Evolutionary conservation across 2,329 filamentous ascomycete species (phyloP), one percentile per base, ranked within the genome.

Genomic region (Epichloe amarillans): DNA sequence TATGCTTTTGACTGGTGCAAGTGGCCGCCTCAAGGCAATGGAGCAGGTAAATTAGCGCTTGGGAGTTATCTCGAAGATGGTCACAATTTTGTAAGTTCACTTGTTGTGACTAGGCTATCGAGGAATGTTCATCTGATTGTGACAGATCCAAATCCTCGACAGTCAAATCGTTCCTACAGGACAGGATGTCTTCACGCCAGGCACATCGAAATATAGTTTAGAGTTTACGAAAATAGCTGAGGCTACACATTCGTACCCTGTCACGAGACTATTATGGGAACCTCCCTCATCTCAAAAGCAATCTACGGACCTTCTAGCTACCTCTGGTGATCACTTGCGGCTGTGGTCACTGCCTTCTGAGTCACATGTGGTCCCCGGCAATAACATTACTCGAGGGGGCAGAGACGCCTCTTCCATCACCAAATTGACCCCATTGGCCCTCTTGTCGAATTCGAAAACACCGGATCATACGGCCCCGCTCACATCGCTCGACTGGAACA

Each of bases 1-100:
- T 98, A 97, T 66, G 91, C 93, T 12, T 91, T 95, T 61, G 93
- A 98, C 70, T 98, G 93, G 93, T 98, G 93, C 73, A 98, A 98
- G 69, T 98, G 93, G 91, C 82, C 86, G 15, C 83, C 91, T 2
- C 81, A 88, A 61, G 82, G 69, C 60, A 83, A 83, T 57, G 83
- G 87, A 55, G 88, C 88, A 3, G 93, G 93, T 39, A 97, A 97
- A 69, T 79, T 98, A 59, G 93, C 93, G 12, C 77, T 98, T 39
- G 93, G 91, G 53, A 98, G 93, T 71, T 97, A 97, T 65, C 72
- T 97, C 48, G 93, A 98, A 69, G 93, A 98, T 68, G 91, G 90
- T 5, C 93, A 98, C 71, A 98, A 98, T 66, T 98, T 94, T 73
- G 89, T 95, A 73, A 61, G 79, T 67, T 52, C 46, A 44, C 35